A percentile compares a stretch with the other conserved stretches of the same genome.
Conservation (phyloP, 257 asterid genomes). For the Paulownia fortunei region DNA sequence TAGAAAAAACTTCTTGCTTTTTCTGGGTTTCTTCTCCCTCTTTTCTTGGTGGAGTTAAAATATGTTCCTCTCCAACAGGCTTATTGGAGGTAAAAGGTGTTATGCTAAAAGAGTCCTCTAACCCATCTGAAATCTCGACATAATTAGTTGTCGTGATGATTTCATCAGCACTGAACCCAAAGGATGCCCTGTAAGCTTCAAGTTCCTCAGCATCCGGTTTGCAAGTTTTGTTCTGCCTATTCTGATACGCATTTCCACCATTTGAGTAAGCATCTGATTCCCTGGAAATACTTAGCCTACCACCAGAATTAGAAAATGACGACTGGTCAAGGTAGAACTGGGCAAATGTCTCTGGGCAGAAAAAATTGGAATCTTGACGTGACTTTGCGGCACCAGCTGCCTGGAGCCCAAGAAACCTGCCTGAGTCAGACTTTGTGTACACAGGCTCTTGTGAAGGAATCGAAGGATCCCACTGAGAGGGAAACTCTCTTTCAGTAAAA, state of each 20-base stretch:
- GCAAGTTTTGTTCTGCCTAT: constrained; percentile 66
- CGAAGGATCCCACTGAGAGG: constrained; percentile 45
- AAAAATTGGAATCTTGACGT: constrained; percentile 85
- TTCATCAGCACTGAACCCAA: constrained; percentile 99
- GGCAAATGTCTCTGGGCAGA: constrained; percentile 99
- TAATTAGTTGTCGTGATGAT: constrained; percentile 78
- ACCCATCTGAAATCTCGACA: constrained; percentile 86
- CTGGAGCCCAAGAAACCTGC: constrained; percentile 51
- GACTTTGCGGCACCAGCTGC: constrained; percentile 52
- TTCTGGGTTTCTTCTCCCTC: constrained; percentile 43
- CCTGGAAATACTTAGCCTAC: constrained; percentile 89
- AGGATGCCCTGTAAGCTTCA: constrained; percentile 97
- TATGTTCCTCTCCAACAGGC: constrained; percentile 47
- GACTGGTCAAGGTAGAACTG: constrained; percentile 92
- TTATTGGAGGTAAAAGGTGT: constrained; percentile 56
- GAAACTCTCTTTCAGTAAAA: constrained; percentile 46
- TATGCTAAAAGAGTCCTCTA: constrained; percentile 79
- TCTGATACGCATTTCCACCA: constrained; percentile 69
- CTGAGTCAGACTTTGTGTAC: constrained; percentile 60
- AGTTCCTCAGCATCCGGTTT: constrained; percentile 91
- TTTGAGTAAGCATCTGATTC: constrained; percentile 82
- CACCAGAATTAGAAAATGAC: constrained; percentile 79
- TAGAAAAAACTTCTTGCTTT: constrained; percentile 40
- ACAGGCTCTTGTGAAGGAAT: constrained; percentile 43
- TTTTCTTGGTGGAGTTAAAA: constrained; percentile 37